Evolutionary conservation across 148 eudicot species (phyloP).

Genomic region (Bassia scoparia): DNA sequence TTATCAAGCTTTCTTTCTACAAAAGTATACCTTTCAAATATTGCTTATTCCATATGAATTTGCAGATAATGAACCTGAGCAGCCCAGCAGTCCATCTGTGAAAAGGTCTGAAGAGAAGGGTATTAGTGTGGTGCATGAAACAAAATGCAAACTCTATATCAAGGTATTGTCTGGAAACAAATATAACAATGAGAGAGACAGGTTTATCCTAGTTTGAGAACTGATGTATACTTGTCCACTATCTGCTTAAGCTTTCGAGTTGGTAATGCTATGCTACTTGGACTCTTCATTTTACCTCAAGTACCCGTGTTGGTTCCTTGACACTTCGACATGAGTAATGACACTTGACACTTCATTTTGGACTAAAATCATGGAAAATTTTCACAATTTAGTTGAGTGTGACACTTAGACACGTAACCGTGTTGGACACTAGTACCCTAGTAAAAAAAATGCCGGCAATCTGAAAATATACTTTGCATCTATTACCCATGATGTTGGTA

Average conservation of each 20-base stretch:
- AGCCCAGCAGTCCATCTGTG: conserved; percentile 92
- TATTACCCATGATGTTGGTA: neutral
- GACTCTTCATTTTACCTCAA: too few relatives aligned
- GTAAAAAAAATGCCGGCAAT: too few relatives aligned
- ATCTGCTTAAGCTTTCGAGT: neutral
- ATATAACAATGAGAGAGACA: neutral
- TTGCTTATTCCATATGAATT: conserved; percentile 11
- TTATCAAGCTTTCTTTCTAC: too few relatives aligned
- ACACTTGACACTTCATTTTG: too few relatives aligned
- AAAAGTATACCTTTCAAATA: neutral
- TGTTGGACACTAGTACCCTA: too few relatives aligned
- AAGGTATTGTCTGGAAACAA: conserved; percentile 46
- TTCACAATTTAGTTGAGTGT: too few relatives aligned
- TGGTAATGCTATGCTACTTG: too few relatives aligned
- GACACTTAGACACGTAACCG: too few relatives aligned
- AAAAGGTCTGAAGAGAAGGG: conserved; percentile 85
- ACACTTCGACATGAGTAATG: too few relatives aligned
- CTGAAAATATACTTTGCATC: neutral
- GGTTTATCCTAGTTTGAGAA: neutral
- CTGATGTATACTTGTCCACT: neutral
- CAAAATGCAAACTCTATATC: conserved; percentile 86
- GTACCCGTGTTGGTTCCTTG: too few relatives aligned
- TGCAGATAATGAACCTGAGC: conserved; percentile 74
- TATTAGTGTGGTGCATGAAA: conserved; percentile 72
- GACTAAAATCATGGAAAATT: too few relatives aligned